These are phyloP conservation scores for Coriolopsis trogii DNA, from an alignment of 1,284 basidiomycete species.

Conservation along the genomic window DNA sequence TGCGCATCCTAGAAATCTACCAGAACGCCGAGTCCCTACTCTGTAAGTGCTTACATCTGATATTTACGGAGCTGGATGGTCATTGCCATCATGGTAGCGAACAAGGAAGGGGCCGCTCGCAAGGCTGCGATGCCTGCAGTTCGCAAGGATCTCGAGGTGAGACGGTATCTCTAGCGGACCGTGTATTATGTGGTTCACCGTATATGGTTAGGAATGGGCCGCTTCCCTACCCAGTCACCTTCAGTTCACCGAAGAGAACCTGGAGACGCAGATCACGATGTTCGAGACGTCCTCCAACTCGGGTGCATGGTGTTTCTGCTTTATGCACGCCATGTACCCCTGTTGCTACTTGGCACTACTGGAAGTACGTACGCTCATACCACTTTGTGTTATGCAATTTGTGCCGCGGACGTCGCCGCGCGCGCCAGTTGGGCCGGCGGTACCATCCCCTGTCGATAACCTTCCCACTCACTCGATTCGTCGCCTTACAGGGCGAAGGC, in stretches of 20 bases:
- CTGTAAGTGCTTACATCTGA: constrained; percentile 26
- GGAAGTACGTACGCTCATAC: constrained; percentile 56
- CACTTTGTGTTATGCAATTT: too few species aligned
- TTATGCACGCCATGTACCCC: constrained; percentile 71
- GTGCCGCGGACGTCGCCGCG: too few species aligned
- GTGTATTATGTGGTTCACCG: too few species aligned
- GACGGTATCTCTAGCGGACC: constrained; percentile 18
- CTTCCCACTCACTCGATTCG: too few species aligned
- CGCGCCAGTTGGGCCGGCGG: too few species aligned
- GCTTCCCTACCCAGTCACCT: constrained; percentile 66
- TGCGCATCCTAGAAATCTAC: constrained; percentile 67
- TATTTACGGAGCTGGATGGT: background rate
- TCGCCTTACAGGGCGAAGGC: constrained; percentile 31
- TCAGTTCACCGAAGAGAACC: constrained; percentile 65
- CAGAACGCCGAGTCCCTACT: constrained; percentile 50
- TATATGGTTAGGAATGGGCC: constrained; percentile 73
- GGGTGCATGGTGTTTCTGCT: constrained; percentile 77
- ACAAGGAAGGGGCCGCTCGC: constrained; percentile 26
- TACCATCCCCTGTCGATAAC: too few species aligned
- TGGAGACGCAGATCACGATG: constrained; percentile 70
- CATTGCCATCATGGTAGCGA: constrained; percentile 13
- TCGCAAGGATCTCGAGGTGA: constrained; percentile 45
- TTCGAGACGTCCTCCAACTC: constrained; percentile 76
- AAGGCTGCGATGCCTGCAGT: constrained; percentile 37
- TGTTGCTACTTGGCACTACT: constrained; percentile 66